Conservation (phyloP, 73 alveolate species). For the Symbiodinium natans region DNA sequence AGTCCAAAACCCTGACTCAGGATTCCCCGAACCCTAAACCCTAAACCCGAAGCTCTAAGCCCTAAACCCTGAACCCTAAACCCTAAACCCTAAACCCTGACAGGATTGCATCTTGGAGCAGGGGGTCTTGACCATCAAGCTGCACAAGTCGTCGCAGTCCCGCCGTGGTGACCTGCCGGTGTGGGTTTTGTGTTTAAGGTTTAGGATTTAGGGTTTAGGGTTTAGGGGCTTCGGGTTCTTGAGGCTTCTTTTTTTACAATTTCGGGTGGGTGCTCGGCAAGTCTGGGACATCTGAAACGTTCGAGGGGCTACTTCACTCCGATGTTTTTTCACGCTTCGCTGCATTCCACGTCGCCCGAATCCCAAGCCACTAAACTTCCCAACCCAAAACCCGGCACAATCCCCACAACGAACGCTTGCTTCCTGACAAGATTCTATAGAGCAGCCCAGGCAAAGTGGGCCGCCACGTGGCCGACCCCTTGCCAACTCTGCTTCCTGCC, state of each 20-base stretch:
- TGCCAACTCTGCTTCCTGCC: not conserved
- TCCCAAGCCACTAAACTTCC: not conserved
- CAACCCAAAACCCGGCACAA: not conserved
- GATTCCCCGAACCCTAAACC: no score
- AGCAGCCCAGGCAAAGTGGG: not conserved
- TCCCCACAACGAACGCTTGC: no score
- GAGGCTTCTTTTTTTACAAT: not conserved
- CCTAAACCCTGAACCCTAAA: no score
- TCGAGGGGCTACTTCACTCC: no score
- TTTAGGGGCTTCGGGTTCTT: not conserved
- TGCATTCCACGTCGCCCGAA: no score
- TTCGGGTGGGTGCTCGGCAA: no score
- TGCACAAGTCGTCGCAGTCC: not conserved
- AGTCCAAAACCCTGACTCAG: no score
- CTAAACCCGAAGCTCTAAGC: no score
- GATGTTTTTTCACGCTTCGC: no score
- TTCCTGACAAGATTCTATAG: not conserved
- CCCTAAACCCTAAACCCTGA: no score
- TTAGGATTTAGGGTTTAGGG: not conserved
- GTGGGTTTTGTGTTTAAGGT: not conserved
- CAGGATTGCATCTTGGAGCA: not conserved
- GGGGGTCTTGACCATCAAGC: not conserved
- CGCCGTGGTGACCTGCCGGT: not conserved
- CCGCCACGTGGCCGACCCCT: not conserved
- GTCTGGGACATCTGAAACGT: no score